Evolutionary conservation across 495 filamentous ascomycete species (phyloP).

Genomic region (Penicillium cosmopolitanum): DNA sequence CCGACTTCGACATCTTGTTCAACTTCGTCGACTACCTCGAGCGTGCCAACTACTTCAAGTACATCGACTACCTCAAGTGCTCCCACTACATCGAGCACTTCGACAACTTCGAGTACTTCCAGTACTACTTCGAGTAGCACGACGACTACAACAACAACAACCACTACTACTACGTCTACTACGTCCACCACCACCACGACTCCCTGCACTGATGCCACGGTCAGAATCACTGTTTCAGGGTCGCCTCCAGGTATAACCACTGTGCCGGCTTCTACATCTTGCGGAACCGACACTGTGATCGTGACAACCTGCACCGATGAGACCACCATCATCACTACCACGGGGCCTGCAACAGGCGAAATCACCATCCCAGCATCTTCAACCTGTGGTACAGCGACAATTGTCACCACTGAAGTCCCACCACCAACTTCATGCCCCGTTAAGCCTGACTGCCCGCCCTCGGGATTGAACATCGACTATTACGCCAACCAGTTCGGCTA

Average conservation of each 20-base stretch:
- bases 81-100: neutral
- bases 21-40: neutral
- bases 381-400: neutral
- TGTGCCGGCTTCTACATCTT: neutral
- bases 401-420: neutral
- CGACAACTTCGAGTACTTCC: neutral
- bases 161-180: neutral
- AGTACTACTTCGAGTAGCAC: neutral
- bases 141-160: neutral
- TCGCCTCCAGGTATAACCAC: neutral
- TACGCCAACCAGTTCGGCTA: neutral
- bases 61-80: neutral
- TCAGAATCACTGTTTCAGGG: neutral
- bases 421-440: neutral
- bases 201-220: neutral
- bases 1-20: neutral
- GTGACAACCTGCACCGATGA: neutral
- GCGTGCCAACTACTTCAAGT: neutral
- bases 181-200: slow-evolving; percentile 1
- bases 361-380: neutral
- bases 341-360: neutral
- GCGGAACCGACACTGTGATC: neutral
- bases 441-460: neutral
- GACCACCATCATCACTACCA: neutral
- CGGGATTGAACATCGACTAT: slow-evolving; percentile 2